Evolutionary conservation across 1,139 yeast species (phyloP), one percentile per base, ranked within the genome.

Genomic region (Saccharomyces hybrid): DNA sequence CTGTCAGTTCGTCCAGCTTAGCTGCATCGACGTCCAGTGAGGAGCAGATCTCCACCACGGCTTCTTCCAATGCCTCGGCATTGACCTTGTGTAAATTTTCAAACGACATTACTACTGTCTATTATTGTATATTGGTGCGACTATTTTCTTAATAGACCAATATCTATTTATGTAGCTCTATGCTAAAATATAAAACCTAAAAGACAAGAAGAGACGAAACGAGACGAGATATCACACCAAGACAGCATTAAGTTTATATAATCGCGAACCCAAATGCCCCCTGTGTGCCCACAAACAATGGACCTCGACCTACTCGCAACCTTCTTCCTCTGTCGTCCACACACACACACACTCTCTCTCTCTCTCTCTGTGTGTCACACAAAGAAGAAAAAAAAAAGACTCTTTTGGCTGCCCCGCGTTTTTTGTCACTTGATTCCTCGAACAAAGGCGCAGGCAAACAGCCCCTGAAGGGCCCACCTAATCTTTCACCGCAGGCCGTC

Each of bases 21-120:
- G 78, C 80, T 56, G 79, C 76, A 50, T 77, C 73, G 23, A 88
- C 75, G 3, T 72, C 71, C 65, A 88, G 87, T 54, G 82, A 81
- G 28, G 75, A 63, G 51, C 76, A 81, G 26, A 88, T 74, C 38
- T 77, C 73, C 47, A 79, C 77, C 47, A 84, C 77, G 42, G 67
- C 69, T n/a, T 58, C 55, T 28, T 65, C 54, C 50, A 71, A 54
- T 50, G 63, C 60, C 55, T 58, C 56, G 44, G 59, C 63, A 26
- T 54, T 59, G 5, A 59, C 63, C 53, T 56, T 63, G 47, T 64
- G 69, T 48, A 64, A 56, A 49, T 60, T 62, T 46, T 66, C 69
- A 53, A 66, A 66, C 25, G 70, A 64, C 69, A 66, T 66, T 25
- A 27, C n/a, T 16, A 23, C 8, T 28, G 9, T 47, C 38, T 28